Evolutionary conservation across 352 stramenopile genomes (phyloP).

Genomic region (Phytopythium ostracodes): DNA sequence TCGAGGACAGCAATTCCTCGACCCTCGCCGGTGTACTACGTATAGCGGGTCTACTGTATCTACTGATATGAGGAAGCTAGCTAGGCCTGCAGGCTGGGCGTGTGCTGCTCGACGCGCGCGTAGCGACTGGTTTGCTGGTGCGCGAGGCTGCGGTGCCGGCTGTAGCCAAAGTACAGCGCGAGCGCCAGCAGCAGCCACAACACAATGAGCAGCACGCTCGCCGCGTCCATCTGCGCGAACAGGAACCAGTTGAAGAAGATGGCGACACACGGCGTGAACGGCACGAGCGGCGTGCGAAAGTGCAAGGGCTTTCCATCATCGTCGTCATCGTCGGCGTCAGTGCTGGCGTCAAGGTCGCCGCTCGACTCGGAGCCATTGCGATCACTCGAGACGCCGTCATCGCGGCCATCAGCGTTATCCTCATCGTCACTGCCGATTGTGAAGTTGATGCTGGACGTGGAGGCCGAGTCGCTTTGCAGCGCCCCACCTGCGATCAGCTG

Average conservation of each 20-base stretch:
- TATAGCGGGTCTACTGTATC: not conserved
- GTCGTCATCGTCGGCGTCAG: conserved; percentile 21
- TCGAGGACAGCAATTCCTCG: too few species aligned
- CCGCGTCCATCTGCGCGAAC: conserved; percentile 73
- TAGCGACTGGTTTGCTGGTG: conserved; percentile 59
- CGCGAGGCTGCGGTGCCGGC: conserved; percentile 61
- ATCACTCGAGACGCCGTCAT: not conserved
- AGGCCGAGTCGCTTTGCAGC: not conserved
- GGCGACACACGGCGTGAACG: conserved; percentile 70
- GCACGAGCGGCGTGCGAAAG: conserved; percentile 70
- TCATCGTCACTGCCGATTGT: conserved; percentile 8
- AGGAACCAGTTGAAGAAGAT: conserved; percentile 90
- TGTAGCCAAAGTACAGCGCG: conserved; percentile 67
- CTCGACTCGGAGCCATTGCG: conserved; percentile 2
- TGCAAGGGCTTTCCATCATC: conserved; percentile 25
- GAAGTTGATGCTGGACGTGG: not conserved
- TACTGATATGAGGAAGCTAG: not conserved
- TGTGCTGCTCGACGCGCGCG: conserved; percentile 35
- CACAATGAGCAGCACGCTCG: conserved; percentile 56
- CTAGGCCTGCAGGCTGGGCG: conserved; percentile 3
- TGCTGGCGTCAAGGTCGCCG: not conserved
- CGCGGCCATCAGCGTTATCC: not conserved
- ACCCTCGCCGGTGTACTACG: too few species aligned
- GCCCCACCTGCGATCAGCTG: not conserved
- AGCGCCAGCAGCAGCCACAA: conserved; percentile 70